Conservation (phyloP, 441 rosid species). For the Arabidopsis lyrata region DNA sequence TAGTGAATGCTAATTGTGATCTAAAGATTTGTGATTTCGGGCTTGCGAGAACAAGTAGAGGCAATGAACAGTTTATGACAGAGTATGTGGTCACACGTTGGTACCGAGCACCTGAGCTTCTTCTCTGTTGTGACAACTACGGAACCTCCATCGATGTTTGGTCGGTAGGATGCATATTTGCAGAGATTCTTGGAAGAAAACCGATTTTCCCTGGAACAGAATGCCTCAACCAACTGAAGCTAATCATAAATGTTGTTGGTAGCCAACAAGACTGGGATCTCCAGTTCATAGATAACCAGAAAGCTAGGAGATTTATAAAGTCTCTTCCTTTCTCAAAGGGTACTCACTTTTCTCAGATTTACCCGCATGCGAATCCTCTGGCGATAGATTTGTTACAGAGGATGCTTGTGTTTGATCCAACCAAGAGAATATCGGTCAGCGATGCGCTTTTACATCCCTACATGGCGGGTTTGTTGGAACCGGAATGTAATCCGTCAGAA, state of each 20-base stretch:
- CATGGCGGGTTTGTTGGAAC: slow-evolving; percentile 56
- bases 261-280: slow-evolving; percentile 54
- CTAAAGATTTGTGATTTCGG: slow-evolving; percentile 65
- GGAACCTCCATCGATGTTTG: slow-evolving; percentile 61
- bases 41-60: slow-evolving; percentile 58
- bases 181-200: slow-evolving; percentile 60
- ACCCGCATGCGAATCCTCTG: slow-evolving; percentile 59
- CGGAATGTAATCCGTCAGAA: slow-evolving; percentile 45
- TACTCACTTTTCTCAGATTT: slow-evolving; percentile 50
- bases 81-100: slow-evolving; percentile 59
- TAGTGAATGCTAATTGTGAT: slow-evolving; percentile 57
- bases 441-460: slow-evolving; percentile 63
- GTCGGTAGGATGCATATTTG: slow-evolving; percentile 69
- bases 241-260: slow-evolving; percentile 54
- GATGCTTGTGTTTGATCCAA: slow-evolving; percentile 67
- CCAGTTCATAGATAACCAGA: slow-evolving; percentile 54
- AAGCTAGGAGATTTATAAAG: slow-evolving; percentile 54
- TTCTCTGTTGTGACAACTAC: slow-evolving; percentile 62
- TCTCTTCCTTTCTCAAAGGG: slow-evolving; percentile 55
- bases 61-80: slow-evolving; percentile 60
- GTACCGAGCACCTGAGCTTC: slow-evolving; percentile 68
- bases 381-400: slow-evolving; percentile 59
- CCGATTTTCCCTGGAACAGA: slow-evolving; percentile 61
- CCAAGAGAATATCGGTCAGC: slow-evolving; percentile 59
- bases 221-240: slow-evolving; percentile 54